Evolutionary conservation across 2,329 filamentous ascomycete species (phyloP), one percentile per base, ranked within the genome.

Genomic region (Ceratocystis papillata): DNA sequence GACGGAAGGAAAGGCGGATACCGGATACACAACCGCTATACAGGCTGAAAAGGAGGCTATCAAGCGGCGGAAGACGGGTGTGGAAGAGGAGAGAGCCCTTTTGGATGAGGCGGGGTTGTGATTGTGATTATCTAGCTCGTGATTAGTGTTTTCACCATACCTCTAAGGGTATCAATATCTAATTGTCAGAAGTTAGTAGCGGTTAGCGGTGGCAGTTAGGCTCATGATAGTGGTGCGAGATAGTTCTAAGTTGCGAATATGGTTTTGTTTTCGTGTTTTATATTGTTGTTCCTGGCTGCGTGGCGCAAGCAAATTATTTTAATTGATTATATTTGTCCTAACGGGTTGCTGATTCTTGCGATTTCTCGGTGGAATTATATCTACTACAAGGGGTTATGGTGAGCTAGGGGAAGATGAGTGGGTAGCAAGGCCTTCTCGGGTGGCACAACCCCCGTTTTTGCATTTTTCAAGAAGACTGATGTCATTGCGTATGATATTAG

Each of bases 51-150:
- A 33, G 6, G 60, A 63, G 50, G 62, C 62, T 53, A 8, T 63
- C 6, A 66, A 61, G 44, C 67, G 67, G 45, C 67, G 67, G 25
- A 68, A 68, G 53, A 61, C 64, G 12, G 60, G 50, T 12, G 22
- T 57, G 12, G 62, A 65, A 22, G 67, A 65, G 17, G 64, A 65
- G 25, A 44, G 44, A 15, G 64, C 60, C 12, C 41, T 68, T 53
- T 28, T 63, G 20, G 60, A 68, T 15, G 64, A 68, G 46, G 50
- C 67, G 33, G 63, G 63, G 10, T 41, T 68, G 41, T 66, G 60
- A 41, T 41, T 12, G 10, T 41, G 37, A 15, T 41, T 41, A 41
- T 41, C 37, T 15, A 41, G 37, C 37, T 41, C 37, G 37, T 15
- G 37, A 48, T n/a, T 62, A 45, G 6, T 48, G 48, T 50, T 63